Evolutionary conservation across 805 yeast genomes (phyloP).

Genomic region (Ogataea ramenticola): DNA sequence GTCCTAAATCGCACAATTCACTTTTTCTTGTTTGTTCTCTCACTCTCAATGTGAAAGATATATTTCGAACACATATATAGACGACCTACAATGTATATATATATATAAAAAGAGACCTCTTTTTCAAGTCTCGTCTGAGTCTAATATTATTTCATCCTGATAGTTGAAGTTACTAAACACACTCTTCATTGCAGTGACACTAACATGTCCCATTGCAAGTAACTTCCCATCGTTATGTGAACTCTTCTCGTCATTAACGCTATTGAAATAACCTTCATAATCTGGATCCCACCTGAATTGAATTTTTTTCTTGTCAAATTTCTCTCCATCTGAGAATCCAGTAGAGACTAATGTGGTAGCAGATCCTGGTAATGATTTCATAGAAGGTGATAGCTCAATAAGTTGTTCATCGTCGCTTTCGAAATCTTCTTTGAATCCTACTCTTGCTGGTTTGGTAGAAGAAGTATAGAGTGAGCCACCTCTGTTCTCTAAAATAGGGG

Average conservation of each 20-base stretch:
- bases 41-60: too few species aligned
- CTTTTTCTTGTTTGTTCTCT: too few species aligned
- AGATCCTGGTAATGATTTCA: background rate
- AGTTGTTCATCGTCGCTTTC: background rate
- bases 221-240: background rate
- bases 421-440: background rate
- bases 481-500: constrained; percentile 65
- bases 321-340: background rate
- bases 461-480: constrained; percentile 41
- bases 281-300: constrained; percentile 69
- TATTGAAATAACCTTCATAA: constrained; percentile 30
- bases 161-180: background rate
- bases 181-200: background rate
- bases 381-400: background rate
- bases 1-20: too few species aligned
- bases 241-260: background rate
- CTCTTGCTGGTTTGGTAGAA: background rate
- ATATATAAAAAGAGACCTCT: too few species aligned
- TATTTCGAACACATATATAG: too few species aligned
- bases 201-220: background rate
- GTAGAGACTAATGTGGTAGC: background rate
- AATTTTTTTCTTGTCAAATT: constrained; percentile 19
- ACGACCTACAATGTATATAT: too few species aligned
- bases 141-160: background rate
- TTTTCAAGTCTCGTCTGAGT: background rate